phyloP scores from a whole-genome alignment of 495 filamentous ascomycete genomes.

The Astrothelium subdiscretum region DNA sequence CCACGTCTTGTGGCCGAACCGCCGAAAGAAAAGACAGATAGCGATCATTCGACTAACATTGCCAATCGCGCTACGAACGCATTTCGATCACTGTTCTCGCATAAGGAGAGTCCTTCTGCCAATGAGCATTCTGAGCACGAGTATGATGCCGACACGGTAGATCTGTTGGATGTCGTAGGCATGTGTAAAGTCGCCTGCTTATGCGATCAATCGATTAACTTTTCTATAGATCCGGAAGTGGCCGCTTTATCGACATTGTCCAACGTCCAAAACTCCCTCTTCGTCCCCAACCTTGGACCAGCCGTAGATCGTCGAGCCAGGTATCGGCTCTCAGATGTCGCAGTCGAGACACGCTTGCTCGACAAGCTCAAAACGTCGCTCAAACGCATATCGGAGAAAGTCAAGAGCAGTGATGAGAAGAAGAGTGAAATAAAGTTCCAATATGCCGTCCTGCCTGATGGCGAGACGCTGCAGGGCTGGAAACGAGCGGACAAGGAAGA shows the following conservation, averaged over 20 bases:
- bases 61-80: too few relatives aligned
- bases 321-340: conserved; percentile 48
- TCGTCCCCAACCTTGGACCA: conserved; percentile 8
- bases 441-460: conserved; percentile 50
- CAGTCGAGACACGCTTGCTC: conserved; percentile 5
- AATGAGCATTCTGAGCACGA: neutral
- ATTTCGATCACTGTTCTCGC: neutral
- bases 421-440: conserved; percentile 27
- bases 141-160: conserved; percentile 3
- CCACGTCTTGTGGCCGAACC: neutral
- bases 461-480: conserved; percentile 55
- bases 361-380: neutral
- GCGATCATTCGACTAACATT: neutral
- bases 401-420: conserved; percentile 3
- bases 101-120: neutral
- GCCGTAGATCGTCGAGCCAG: conserved; percentile 55
- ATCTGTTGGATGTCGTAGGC: conserved; percentile 5
- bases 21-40: neutral
- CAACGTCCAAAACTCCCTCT: conserved; percentile 9
- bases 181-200: neutral
- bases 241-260: conserved; percentile 1
- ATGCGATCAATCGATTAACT: neutral
- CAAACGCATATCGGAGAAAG: neutral
- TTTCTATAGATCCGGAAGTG: conserved; percentile 3
- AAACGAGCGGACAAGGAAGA: conserved; percentile 50